These are phyloP conservation scores for Cladochytrium replicatum DNA, from an alignment of 192 early-diverging fungal species.

Conservation along the genomic window DNA sequence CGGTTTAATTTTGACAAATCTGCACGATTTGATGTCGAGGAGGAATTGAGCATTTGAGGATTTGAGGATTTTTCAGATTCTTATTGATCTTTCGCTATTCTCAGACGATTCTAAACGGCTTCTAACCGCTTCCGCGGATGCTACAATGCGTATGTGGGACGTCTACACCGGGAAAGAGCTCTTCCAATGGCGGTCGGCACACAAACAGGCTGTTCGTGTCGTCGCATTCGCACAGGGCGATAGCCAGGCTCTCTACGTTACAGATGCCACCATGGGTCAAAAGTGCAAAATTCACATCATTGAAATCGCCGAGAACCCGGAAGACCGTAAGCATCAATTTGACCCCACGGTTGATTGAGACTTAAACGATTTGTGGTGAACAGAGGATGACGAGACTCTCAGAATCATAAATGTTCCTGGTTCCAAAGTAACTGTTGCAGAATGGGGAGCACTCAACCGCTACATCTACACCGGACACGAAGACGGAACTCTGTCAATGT, in stretches of 20 bases:
- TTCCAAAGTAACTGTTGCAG: conserved; percentile 83
- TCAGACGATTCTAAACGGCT: conserved; percentile 63
- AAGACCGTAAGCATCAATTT: conserved; percentile 47
- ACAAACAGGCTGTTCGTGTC: conserved; percentile 81
- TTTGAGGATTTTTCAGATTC: too few species aligned
- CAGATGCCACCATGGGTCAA: conserved; percentile 94
- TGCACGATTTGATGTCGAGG: too few species aligned
- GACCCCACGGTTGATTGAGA: neutral
- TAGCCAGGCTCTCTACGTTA: conserved; percentile 76
- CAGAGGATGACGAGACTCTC: conserved; percentile 72
- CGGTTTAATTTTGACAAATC: too few species aligned
- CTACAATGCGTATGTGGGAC: conserved; percentile 84
- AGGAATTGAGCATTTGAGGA: conserved; percentile 1
- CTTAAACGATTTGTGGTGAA: neutral
- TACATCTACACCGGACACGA: conserved; percentile 91
- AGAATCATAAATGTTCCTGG: conserved; percentile 59
- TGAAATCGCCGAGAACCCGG: conserved; percentile 53
- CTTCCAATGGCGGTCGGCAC: conserved; percentile 81
- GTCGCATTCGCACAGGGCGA: conserved; percentile 89
- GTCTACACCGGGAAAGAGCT: conserved; percentile 84
- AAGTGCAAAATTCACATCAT: conserved; percentile 78
- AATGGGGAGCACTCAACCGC: conserved; percentile 86
- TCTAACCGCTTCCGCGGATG: conserved; percentile 85
- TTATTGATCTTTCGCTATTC: neutral
- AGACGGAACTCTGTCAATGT: conserved; percentile 81